A percentile compares a stretch with the other conserved stretches of the same genome.
Evolutionary conservation across 257 asterid genomes (phyloP).

Genomic region (Craterostigma plantagineum): DNA sequence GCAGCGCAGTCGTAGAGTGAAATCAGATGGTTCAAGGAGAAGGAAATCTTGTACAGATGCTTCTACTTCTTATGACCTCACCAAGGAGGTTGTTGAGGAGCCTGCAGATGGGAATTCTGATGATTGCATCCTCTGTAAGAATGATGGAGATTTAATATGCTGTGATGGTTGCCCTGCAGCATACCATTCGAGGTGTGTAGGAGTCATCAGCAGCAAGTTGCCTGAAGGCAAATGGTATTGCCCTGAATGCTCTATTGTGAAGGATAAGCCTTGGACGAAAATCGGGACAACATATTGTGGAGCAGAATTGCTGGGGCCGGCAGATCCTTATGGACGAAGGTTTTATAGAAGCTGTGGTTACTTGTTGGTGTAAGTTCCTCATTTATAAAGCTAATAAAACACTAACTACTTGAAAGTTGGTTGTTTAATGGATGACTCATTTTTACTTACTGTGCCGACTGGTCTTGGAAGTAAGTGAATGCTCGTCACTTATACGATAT

Average conservation of each 20-base stretch:
- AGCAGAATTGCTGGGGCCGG: slow-evolving; percentile 57
- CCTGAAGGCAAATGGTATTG: slow-evolving; percentile 99
- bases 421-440: too few species aligned
- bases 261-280: slow-evolving; percentile 48
- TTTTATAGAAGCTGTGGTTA: slow-evolving; percentile 73
- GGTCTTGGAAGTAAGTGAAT: too few species aligned
- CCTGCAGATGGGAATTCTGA: slow-evolving; percentile 63
- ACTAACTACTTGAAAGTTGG: too few species aligned
- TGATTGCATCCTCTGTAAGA: slow-evolving; percentile 90
- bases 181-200: slow-evolving; percentile 86
- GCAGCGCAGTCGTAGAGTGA: slow-evolving; percentile 21
- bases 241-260: slow-evolving; percentile 76
- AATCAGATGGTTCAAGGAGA: slow-evolving; percentile 31
- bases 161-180: slow-evolving; percentile 99
- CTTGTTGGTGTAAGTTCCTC: slow-evolving; percentile 73
- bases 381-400: too few species aligned
- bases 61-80: slow-evolving; percentile 38
- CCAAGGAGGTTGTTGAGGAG: slow-evolving; percentile 43
- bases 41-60: slow-evolving; percentile 34
- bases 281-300: slow-evolving; percentile 54
- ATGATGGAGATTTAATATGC: slow-evolving; percentile 91
- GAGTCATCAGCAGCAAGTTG: slow-evolving; percentile 60
- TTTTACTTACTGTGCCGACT: too few species aligned
- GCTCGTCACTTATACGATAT: too few species aligned
- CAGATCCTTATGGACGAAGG: slow-evolving; percentile 57